Percentiles rank a stretch among this genome's conserved stretches.
Conservation (phyloP, 495 filamentous ascomycete species). For the Tricharina praecox region DNA sequence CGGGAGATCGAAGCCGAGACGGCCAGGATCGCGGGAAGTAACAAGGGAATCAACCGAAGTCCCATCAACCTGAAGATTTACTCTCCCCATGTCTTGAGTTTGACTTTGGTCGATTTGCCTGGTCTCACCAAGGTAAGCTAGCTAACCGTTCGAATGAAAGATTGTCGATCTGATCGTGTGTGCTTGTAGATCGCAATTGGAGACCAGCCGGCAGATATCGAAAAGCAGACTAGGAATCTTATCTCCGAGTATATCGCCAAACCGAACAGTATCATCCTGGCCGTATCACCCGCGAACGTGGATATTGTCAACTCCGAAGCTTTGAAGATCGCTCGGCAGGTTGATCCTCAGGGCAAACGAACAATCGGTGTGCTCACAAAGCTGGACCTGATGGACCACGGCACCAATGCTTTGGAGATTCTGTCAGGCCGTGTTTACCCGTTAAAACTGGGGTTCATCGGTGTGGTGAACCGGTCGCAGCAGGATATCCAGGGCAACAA, state of each 20-base stretch:
- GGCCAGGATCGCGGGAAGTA: slow-evolving; percentile 81
- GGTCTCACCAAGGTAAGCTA: slow-evolving; percentile 90
- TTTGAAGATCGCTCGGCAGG: slow-evolving; percentile 88
- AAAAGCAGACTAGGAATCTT: slow-evolving; percentile 93
- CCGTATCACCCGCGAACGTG: slow-evolving; percentile 94
- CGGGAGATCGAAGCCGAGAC: slow-evolving; percentile 97
- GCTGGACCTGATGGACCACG: slow-evolving; percentile 96
- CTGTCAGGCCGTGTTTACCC: slow-evolving; percentile 92
- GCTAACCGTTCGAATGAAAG: too few relatives aligned
- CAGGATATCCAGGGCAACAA: slow-evolving; percentile 97
- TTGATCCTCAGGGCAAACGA: slow-evolving; percentile 82
- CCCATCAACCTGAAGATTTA: slow-evolving; percentile 99
- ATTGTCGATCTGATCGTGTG: too few relatives aligned
- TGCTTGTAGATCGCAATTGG: slow-evolving; percentile 76
- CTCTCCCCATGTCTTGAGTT: slow-evolving; percentile 87
- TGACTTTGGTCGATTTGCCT: slow-evolving; percentile 90
- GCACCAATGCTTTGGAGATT: slow-evolving; percentile 94
- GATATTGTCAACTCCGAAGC: slow-evolving; percentile 98
- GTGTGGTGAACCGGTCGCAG: slow-evolving; percentile 93
- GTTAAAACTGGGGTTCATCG: slow-evolving; percentile 92
- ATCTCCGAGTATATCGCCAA: slow-evolving; percentile 99
- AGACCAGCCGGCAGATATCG: slow-evolving; percentile 93
- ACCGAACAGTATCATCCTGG: slow-evolving; percentile 89
- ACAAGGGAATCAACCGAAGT: slow-evolving; percentile 95
- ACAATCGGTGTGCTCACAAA: slow-evolving; percentile 98